These are phyloP conservation scores for Herpotrichia juniperi DNA, from an alignment of 2,329 filamentous ascomycete genomes.

Conservation along the genomic window DNA sequence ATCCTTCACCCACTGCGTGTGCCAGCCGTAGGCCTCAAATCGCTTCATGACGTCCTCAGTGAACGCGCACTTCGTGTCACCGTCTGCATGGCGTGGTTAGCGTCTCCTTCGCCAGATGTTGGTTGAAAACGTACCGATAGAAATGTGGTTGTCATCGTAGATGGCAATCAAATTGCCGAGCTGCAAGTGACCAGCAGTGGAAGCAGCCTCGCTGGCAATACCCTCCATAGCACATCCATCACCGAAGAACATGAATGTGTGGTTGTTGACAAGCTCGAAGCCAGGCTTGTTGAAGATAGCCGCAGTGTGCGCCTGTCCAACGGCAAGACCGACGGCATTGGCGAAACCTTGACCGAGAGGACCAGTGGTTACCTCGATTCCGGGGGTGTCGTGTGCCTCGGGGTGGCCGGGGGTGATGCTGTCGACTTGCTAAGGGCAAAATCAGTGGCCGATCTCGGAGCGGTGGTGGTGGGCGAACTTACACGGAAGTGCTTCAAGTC, in stretches of 20 bases:
- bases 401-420: constrained; percentile 95
- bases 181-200: constrained; percentile 93
- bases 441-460: constrained; percentile 32
- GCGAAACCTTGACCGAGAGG: constrained; percentile 96
- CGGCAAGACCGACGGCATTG: constrained; percentile 97
- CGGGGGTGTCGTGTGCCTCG: constrained; percentile 94
- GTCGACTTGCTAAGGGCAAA: constrained; percentile 62
- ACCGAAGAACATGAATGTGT: constrained; percentile 96
- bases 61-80: constrained; percentile 94
- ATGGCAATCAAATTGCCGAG: constrained; percentile 96
- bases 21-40: constrained; percentile 98
- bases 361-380: constrained; percentile 96
- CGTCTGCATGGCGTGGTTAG: constrained; percentile 62
- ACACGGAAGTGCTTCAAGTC: constrained; percentile 97
- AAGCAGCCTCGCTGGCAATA: constrained; percentile 90
- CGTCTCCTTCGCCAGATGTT: not conserved
- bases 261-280: constrained; percentile 90
- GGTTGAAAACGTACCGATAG: constrained; percentile 61
- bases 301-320: constrained; percentile 90
- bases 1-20: constrained; percentile 81
- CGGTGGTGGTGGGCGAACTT: constrained; percentile 60
- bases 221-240: constrained; percentile 99
- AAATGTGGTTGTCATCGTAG: constrained; percentile 99
- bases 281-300: constrained; percentile 96
- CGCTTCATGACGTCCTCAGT: constrained; percentile 95